Evolutionary conservation across 306 rosid species (phyloP), one percentile per base, ranked within the genome.

Genomic region (Macrotyloma uniflorum): DNA sequence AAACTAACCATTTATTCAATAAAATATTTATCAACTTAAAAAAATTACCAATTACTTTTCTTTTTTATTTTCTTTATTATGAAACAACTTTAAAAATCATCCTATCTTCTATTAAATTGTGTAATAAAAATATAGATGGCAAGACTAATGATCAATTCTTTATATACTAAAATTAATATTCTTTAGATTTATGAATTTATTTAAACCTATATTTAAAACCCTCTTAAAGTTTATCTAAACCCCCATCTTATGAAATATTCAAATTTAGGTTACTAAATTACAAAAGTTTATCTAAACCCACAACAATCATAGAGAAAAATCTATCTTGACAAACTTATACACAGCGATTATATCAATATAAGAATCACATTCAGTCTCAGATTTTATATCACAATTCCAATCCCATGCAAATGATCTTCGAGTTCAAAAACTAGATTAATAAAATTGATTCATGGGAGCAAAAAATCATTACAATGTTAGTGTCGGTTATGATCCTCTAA

Each of bases 391-490:
- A 0, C 4, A 0, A 9, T 8, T 51, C 5, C 58, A 18, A 8
- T 19, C 20, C 12, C 58, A 8, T 47, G 42, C 4, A 30, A 30
- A 11, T 46, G 7, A 45, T 45, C 16, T 15, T 46, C 19, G 8
- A 15, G 32, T 62, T 80, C 3, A 28, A 40, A 72, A 64, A 51
- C 46, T 24, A 19, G n/a, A 19, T 47, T 6, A 5, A 67, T 38
- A 45, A 15, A 62, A 66, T 68, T 77, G 86, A 84, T 78, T 70
- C 72, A 54, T 4, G 71, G 35, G 75, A 3, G 18, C 2, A 19
- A 79, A 38, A 64, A 83, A 62, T 43, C 20, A 76, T n/a, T 62
- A 76, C 49, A 80, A 57, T 38, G 46, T 28, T 20, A 75, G 35
- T 15, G 11, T 13, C 0, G 57, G 42, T n/a, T 51, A 61, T 9